Base-by-base conservation (phyloP, 2,329 filamentous ascomycete genomes). In the Periconia sp. region DNA sequence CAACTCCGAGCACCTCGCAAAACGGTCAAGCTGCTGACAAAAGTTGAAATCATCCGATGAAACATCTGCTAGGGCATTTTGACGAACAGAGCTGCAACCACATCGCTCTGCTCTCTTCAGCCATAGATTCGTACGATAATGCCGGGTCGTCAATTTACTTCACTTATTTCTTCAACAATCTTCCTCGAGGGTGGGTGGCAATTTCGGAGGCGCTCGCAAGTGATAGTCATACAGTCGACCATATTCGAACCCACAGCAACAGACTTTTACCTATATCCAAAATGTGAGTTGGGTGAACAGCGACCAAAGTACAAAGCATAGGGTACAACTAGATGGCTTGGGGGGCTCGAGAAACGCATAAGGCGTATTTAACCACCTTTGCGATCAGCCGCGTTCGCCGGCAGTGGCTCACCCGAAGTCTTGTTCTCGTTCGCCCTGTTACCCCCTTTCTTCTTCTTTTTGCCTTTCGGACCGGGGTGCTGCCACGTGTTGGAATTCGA, bases 321-420 rank as follows among this genome's bases (percentile, higher is more conserved):
- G 14, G 20, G 20, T 27, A 3, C 6, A 44, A 27, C n/a, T 19
- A 14, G 27, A 10, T 31, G 44, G 11, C 44, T 10, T n/a, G 20
- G 2, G 8, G 20, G 2, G 8, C 6, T 42, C 10, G 41, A 19
- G n/a, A 27, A 13, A 44, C 6, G 23, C 17, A 10, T 18, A 13
- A 18, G 17, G 17, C 13, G 43, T 6, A 47, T 17, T 51, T 68
- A 77, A 19, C 78, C 78, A 13, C 78, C 78, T 55, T 80, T 80
- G 35, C 77, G 69, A 48, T 80, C 77, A 33, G 71, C 70, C 44
- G 74, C 71, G 58, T 77, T 78, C 1, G 65, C 68, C 15, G 77
- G 77, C 48, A 79, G 54, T 3, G 74, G 69, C 60, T 80, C 76
- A 8, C 76, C 74, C 15, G 62, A 52, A 13, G 54, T 49, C 53